These are phyloP conservation scores for Paramecium pentaurelia DNA, from an alignment of 73 alveolate species.

Conservation along the genomic window DNA sequence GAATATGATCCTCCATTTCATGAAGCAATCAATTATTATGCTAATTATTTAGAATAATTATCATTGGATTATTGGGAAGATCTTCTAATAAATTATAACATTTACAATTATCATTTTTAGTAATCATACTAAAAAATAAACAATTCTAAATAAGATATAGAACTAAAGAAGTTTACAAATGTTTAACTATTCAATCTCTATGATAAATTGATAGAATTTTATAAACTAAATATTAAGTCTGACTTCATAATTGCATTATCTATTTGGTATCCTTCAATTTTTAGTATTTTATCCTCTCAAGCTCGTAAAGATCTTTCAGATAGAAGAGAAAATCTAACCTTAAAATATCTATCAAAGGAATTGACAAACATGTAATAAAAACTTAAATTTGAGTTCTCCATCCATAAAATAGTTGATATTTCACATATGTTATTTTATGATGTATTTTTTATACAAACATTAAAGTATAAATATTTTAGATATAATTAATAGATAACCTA, in stretches of 20 bases:
- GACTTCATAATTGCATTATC: not conserved
- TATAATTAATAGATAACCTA: not conserved
- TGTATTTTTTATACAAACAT: not conserved
- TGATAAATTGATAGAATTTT: not conserved
- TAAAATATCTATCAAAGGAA: not conserved
- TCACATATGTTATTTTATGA: not conserved
- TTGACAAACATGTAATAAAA: not conserved
- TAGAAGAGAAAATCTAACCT: not conserved
- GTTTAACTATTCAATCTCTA: not conserved
- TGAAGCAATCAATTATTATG: not conserved
- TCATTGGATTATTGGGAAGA: constrained; percentile 16
- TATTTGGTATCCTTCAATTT: not conserved
- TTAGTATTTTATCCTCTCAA: not conserved
- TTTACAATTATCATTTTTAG: not conserved
- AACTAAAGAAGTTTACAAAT: not conserved
- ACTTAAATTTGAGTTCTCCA: not conserved
- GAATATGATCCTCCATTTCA: not conserved
- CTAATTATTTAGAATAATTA: not conserved
- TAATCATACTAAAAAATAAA: not conserved
- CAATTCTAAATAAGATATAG: not conserved
- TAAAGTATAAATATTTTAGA: not conserved
- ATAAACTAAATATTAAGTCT: not conserved
- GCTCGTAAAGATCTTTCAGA: constrained; percentile 3
- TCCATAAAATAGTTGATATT: not conserved
- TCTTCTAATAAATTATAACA: not conserved